Conservation (phyloP, 768 basidiomycete genomes). For the Pilatotrama ljubarskyi region DNA sequence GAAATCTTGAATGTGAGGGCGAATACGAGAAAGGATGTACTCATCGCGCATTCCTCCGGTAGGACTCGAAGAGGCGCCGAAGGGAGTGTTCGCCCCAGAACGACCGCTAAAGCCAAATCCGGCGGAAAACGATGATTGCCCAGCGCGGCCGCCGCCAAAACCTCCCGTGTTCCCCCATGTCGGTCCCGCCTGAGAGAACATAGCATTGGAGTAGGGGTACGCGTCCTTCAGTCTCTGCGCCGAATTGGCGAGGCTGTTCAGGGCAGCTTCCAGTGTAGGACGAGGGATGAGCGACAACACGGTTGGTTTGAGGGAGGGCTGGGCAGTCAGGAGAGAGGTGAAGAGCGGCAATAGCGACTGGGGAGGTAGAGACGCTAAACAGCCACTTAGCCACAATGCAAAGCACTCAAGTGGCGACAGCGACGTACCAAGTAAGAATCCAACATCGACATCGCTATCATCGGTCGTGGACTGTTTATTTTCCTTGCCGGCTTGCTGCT, state of each 20-base stretch:
- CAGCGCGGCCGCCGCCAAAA: conserved; percentile 7
- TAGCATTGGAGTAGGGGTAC: conserved; percentile 72
- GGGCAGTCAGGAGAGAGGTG: conserved; percentile 61
- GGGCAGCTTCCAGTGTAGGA: conserved; percentile 76
- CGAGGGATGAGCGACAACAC: conserved; percentile 80
- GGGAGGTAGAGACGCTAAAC: conserved; percentile 73
- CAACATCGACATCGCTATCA: conserved; percentile 72
- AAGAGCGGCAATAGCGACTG: conserved; percentile 76
- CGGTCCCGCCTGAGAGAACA: conserved; percentile 34
- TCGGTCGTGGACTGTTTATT: conserved; percentile 45
- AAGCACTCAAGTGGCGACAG: conserved; percentile 1
- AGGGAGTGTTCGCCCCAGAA: not conserved
- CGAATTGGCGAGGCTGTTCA: conserved; percentile 65
- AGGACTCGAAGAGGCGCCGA: conserved; percentile 17
- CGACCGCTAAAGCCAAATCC: conserved; percentile 30
- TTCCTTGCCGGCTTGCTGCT: conserved; percentile 48
- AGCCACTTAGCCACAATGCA: conserved; percentile 17
- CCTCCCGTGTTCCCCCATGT: conserved; percentile 30
- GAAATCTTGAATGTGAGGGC: conserved; percentile 75
- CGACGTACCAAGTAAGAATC: conserved; percentile 72
- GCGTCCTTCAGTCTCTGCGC: conserved; percentile 77
- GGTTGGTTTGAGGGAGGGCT: conserved; percentile 70
- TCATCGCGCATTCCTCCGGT: conserved; percentile 70
- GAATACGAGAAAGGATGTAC: conserved; percentile 73
- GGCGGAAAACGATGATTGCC: conserved; percentile 1